Conservation (phyloP, 495 filamentous ascomycete species). For the Talaromyces ruber region DNA sequence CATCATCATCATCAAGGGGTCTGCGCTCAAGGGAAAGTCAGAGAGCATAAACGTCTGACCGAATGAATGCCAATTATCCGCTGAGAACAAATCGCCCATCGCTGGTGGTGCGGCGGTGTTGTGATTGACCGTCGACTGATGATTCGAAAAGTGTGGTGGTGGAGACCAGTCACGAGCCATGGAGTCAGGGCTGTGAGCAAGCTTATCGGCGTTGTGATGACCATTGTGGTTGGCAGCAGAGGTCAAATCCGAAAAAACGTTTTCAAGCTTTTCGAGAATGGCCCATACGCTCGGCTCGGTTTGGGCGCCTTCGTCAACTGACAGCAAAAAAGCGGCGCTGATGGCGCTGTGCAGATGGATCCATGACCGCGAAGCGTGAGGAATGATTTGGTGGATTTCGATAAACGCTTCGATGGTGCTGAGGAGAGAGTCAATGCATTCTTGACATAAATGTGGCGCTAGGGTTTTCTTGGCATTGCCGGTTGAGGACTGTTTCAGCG, state of each 20-base stretch:
- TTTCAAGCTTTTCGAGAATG: slow-evolving; percentile 30
- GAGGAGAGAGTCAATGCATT: slow-evolving; percentile 33
- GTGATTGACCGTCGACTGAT: not conserved
- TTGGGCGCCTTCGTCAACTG: slow-evolving; percentile 36
- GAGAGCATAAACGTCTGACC: slow-evolving; percentile 3
- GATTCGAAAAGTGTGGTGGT: not conserved
- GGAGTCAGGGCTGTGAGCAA: not conserved
- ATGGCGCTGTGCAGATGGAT: slow-evolving; percentile 39
- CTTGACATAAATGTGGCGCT: slow-evolving; percentile 33
- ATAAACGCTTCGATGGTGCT: slow-evolving; percentile 38
- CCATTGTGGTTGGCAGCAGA: not conserved
- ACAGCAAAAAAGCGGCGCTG: slow-evolving; percentile 38
- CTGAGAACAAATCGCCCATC: not conserved
- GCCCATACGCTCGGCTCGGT: slow-evolving; percentile 29
- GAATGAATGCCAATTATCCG: not conserved
- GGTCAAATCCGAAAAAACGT: not conserved
- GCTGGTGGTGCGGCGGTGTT: not conserved
- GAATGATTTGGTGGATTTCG: slow-evolving; percentile 36
- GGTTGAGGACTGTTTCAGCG: slow-evolving; percentile 35
- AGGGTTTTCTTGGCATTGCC: slow-evolving; percentile 24
- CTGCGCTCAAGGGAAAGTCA: slow-evolving; percentile 1
- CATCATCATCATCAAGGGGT: not conserved
- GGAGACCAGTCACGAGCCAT: not conserved
- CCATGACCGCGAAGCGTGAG: slow-evolving; percentile 37
- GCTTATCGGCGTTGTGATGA: not conserved